Conservation (phyloP, 2,329 filamentous ascomycete species). For the Ascocoryne sarcoides region DNA sequence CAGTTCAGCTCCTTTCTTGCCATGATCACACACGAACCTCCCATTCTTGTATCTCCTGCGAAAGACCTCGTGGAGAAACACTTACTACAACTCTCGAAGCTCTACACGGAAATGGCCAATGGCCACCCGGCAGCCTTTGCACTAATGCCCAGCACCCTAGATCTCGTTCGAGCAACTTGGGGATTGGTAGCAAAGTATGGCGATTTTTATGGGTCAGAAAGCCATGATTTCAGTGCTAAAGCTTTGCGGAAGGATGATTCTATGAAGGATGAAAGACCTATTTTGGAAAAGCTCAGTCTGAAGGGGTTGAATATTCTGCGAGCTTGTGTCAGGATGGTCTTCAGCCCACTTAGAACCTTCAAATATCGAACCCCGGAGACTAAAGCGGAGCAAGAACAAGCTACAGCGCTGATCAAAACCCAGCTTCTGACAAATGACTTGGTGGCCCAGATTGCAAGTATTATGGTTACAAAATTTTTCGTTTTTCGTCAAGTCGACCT, state of each 20-base stretch:
- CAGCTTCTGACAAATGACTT: slow-evolving; percentile 70
- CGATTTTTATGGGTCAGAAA: slow-evolving; percentile 51
- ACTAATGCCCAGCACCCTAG: slow-evolving; percentile 68
- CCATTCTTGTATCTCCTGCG: slow-evolving; percentile 41
- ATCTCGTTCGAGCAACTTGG: slow-evolving; percentile 80
- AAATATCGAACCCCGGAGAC: slow-evolving; percentile 68
- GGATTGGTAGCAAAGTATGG: slow-evolving; percentile 68
- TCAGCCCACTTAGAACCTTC: slow-evolving; percentile 72
- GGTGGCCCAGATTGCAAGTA: slow-evolving; percentile 72
- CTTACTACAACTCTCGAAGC: slow-evolving; percentile 79
- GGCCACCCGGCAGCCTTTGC: slow-evolving; percentile 76
- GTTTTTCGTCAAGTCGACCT: slow-evolving; percentile 79
- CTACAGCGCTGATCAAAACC: slow-evolving; percentile 59
- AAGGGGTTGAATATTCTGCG: slow-evolving; percentile 77
- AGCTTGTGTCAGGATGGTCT: slow-evolving; percentile 77
- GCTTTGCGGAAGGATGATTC: slow-evolving; percentile 37
- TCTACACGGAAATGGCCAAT: slow-evolving; percentile 80
- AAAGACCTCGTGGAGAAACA: slow-evolving; percentile 71
- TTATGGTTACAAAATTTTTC: slow-evolving; percentile 80
- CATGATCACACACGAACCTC: slow-evolving; percentile 49
- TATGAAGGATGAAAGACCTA: slow-evolving; percentile 45
- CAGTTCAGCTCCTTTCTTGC: slow-evolving; percentile 71
- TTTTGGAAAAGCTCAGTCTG: slow-evolving; percentile 71
- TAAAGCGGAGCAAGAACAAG: slow-evolving; percentile 66
- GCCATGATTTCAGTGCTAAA: slow-evolving; percentile 35